A percentile compares a stretch with the other conserved stretches of the same genome.
Conservation (phyloP, 768 basidiomycete genomes). For the Boletus insuetus region DNA sequence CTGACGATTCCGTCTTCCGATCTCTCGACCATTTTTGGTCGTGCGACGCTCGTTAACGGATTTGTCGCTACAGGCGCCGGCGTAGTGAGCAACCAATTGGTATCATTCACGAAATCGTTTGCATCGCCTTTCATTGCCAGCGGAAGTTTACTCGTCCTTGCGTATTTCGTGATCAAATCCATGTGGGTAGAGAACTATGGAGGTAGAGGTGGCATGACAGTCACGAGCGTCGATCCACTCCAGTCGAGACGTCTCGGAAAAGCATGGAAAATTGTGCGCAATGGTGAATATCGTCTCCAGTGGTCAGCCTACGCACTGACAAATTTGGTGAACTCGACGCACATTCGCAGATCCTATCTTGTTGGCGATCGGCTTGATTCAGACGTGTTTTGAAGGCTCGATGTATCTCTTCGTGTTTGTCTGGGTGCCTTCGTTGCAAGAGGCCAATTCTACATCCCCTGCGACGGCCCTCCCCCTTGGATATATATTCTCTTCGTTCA, state of each 20-base stretch:
- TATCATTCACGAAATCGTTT: constrained; percentile 49
- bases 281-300: constrained; percentile 35
- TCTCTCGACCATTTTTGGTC: constrained; percentile 68
- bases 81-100: constrained; percentile 63
- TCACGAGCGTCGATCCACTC: constrained; percentile 37
- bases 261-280: constrained; percentile 56
- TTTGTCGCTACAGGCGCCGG: constrained; percentile 69
- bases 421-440: constrained; percentile 77
- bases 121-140: constrained; percentile 67
- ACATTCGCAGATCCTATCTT: constrained; percentile 51
- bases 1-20: constrained; percentile 52
- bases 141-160: constrained; percentile 50
- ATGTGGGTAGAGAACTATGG: constrained; percentile 75
- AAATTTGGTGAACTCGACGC: background rate
- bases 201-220: constrained; percentile 31
- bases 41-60: constrained; percentile 71
- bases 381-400: constrained; percentile 81
- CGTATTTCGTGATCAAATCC: constrained; percentile 53
- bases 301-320: background rate
- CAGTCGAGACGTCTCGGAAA: constrained; percentile 51
- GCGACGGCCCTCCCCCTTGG: constrained; percentile 58
- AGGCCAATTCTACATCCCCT: constrained; percentile 41
- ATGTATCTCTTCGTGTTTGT: constrained; percentile 86
- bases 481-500: constrained; percentile 78
- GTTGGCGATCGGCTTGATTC: constrained; percentile 64